A percentile compares a stretch with the other conserved stretches of the same genome.
These are phyloP conservation scores for Chlorella sp. DNA, from an alignment of 139 green algal species.

Conservation along the genomic window DNA sequence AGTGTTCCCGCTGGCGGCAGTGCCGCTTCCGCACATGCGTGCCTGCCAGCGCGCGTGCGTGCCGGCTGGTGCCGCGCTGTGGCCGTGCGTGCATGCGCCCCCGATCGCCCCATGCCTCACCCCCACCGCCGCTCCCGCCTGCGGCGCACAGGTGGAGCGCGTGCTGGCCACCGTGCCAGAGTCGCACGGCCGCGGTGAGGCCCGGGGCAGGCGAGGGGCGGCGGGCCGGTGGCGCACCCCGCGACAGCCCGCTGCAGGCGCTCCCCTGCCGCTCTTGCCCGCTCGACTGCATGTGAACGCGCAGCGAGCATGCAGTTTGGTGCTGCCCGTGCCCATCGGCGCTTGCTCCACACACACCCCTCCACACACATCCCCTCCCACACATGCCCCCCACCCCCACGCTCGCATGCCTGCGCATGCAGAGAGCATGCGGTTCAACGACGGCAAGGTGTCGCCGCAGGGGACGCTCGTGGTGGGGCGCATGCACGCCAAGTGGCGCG, in stretches of 20 bases:
- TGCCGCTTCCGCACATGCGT: too few relatives aligned
- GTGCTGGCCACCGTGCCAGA: conserved; percentile 28
- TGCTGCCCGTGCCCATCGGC: neutral
- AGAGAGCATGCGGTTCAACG: conserved; percentile 47
- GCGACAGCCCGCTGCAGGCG: neutral
- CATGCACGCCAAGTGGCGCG: conserved; percentile 49
- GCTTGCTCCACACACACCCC: too few relatives aligned
- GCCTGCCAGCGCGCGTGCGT: too few relatives aligned
- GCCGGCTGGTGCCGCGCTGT: too few relatives aligned
- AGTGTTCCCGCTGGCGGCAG: too few relatives aligned
- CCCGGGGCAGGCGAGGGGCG: neutral
- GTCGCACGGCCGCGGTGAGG: conserved; percentile 24
- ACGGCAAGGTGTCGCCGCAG: conserved; percentile 51
- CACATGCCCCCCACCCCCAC: too few relatives aligned
- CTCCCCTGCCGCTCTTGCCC: neutral
- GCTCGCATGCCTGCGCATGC: too few relatives aligned
- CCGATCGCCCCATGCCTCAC: too few relatives aligned
- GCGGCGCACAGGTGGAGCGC: too few relatives aligned
- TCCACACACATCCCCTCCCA: too few relatives aligned
- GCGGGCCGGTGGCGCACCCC: neutral
- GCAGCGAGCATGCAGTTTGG: neutral
- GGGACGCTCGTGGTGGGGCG: conserved; percentile 47
- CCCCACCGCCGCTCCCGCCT: too few relatives aligned
- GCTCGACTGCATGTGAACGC: neutral
- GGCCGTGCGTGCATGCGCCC: too few relatives aligned